These are phyloP conservation scores for Austroboletus novae-zelandiae DNA, from an alignment of 1,284 basidiomycete genomes.

Conservation along the genomic window DNA sequence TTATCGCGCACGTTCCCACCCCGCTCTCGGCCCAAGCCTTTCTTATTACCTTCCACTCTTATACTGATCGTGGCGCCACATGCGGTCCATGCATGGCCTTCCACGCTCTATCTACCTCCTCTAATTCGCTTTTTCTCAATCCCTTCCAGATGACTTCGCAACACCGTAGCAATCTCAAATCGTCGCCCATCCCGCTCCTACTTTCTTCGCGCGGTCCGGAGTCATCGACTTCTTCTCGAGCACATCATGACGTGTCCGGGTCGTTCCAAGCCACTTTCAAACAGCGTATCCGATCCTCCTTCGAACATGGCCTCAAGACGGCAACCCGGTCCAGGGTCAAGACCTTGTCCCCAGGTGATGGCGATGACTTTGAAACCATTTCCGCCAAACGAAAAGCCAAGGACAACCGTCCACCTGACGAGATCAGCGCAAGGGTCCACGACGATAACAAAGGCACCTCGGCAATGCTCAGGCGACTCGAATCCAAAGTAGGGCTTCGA, in stretches of 20 bases:
- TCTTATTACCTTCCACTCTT: conserved; percentile 11
- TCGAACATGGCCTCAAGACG: conserved; percentile 63
- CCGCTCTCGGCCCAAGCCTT: conserved; percentile 5
- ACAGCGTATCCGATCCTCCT: conserved; percentile 57
- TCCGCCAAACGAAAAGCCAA: conserved; percentile 44
- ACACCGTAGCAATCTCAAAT: conserved; percentile 37
- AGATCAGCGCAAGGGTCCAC: conserved; percentile 25
- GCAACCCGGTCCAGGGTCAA: conserved; percentile 52
- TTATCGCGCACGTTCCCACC: conserved; percentile 21
- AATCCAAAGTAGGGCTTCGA: conserved; percentile 57
- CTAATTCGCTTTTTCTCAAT: conserved; percentile 43
- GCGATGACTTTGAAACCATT: conserved; percentile 43
- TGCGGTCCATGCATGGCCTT: conserved; percentile 46
- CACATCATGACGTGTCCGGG: conserved; percentile 33
- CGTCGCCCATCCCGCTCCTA: conserved; percentile 32
- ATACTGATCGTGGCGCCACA: conserved; percentile 22
- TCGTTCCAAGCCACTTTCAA: conserved; percentile 52
- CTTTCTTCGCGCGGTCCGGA: conserved; percentile 46
- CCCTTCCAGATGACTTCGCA: conserved; percentile 49
- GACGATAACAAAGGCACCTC: conserved; percentile 36
- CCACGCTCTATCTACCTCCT: conserved; percentile 39
- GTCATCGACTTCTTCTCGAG: conserved; percentile 25
- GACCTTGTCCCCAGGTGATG: conserved; percentile 30
- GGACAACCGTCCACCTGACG: conserved; percentile 37
- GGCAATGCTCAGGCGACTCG: conserved; percentile 39